phyloP scores from a whole-genome alignment of 805 yeast species.

The Candida peoriensis region DNA sequence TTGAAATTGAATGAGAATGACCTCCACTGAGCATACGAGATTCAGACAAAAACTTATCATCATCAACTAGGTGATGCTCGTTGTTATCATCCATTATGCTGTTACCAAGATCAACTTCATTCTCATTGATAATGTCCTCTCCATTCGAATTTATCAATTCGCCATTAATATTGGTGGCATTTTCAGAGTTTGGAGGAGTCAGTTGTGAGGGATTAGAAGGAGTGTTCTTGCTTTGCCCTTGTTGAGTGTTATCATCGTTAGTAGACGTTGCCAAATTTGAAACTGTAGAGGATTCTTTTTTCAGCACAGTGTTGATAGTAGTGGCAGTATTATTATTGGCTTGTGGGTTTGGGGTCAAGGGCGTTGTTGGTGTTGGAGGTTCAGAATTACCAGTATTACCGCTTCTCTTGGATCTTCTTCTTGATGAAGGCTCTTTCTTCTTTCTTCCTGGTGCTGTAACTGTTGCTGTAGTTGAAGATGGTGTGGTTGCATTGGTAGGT shows the following conservation, averaged over 20 bases:
- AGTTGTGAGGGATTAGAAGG: slow-evolving; percentile 21
- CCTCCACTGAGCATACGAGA: slow-evolving; percentile 14
- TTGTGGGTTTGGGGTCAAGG: slow-evolving; percentile 28
- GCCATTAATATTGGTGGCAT: slow-evolving; percentile 15
- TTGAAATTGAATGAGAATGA: too few species aligned
- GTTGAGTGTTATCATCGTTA: slow-evolving; percentile 10
- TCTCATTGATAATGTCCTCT: slow-evolving; percentile 2
- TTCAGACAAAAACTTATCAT: slow-evolving; percentile 12
- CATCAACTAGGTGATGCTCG: slow-evolving; percentile 2
- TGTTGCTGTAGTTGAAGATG: background rate
- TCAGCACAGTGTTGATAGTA: slow-evolving; percentile 5
- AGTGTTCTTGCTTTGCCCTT: slow-evolving; percentile 6
- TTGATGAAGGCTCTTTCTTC: slow-evolving; percentile 20
- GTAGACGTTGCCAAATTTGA: slow-evolving; percentile 9
- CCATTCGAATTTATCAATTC: background rate
- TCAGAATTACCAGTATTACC: slow-evolving; percentile 27
- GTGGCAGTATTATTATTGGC: slow-evolving; percentile 2
- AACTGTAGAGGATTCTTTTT: slow-evolving; percentile 9
- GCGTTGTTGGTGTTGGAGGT: slow-evolving; percentile 39
- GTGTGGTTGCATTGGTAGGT: slow-evolving; percentile 2
- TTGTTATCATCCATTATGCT: slow-evolving; percentile 3
- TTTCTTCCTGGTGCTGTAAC: slow-evolving; percentile 8
- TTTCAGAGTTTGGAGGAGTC: slow-evolving; percentile 26
- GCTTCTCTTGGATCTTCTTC: slow-evolving; percentile 14
- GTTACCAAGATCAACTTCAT: background rate